A percentile compares a stretch with the other conserved stretches of the same genome.
phyloP scores from a whole-genome alignment of 345 rosid genomes.

The Salix caprea region DNA sequence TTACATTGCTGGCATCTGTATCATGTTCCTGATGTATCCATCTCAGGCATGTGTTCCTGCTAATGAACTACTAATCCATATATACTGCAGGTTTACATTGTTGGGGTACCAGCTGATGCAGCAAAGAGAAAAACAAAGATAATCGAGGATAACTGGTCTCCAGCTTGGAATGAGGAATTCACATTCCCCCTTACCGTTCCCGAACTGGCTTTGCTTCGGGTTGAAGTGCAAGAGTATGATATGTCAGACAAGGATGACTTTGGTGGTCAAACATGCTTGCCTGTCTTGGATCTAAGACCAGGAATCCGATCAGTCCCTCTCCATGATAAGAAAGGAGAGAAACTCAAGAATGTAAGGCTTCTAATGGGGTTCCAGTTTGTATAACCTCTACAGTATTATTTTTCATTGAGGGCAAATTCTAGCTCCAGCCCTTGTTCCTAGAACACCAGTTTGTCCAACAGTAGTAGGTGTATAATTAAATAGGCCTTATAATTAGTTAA shows the following conservation, averaged over 20 bases:
- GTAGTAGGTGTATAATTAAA: not conserved
- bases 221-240: slow-evolving; percentile 28
- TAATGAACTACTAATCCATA: not conserved
- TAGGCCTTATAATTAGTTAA: not conserved
- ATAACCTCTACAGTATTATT: not conserved
- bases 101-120: slow-evolving; percentile 22
- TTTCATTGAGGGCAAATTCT: not conserved
- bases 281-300: slow-evolving; percentile 25
- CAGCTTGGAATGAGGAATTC: slow-evolving; percentile 28
- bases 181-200: slow-evolving; percentile 24
- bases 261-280: slow-evolving; percentile 31
- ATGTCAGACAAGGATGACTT: slow-evolving; percentile 30
- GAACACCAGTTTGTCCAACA: not conserved
- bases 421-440: not conserved
- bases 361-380: slow-evolving; percentile 22
- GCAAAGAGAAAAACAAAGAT: slow-evolving; percentile 22
- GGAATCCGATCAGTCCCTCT: slow-evolving; percentile 31
- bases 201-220: slow-evolving; percentile 25
- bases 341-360: slow-evolving; percentile 23
- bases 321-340: slow-evolving; percentile 25
- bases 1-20: not conserved
- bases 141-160: slow-evolving; percentile 27
- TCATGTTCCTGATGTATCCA: not conserved
- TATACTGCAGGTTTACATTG: slow-evolving; percentile 24
- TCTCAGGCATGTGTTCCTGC: not conserved